phyloP scores from a whole-genome alignment of 306 rosid genomes.

The Comarum palustre region DNA sequence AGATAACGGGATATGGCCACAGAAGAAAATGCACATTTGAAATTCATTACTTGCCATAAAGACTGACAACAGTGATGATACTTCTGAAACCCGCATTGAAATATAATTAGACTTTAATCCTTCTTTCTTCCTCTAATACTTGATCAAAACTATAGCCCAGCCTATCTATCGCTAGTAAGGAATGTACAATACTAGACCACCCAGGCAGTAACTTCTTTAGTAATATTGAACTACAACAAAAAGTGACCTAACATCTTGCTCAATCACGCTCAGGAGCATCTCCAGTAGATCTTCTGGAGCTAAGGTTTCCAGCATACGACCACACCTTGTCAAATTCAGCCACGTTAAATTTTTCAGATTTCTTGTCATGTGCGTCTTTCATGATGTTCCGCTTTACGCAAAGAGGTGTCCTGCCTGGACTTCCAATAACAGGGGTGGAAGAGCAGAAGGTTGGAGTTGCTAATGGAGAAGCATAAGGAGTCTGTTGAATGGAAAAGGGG shows the following conservation, averaged over 20 bases:
- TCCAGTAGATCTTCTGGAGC: constrained; percentile 62
- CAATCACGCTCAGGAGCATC: constrained; percentile 75
- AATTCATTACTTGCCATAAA: not conserved
- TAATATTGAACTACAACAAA: constrained; percentile 3
- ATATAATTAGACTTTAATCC: not conserved
- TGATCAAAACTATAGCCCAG: constrained; percentile 33
- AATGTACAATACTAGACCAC: constrained; percentile 37
- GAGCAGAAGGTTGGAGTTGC: constrained; percentile 81
- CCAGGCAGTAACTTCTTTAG: constrained; percentile 17
- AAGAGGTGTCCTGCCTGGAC: constrained; percentile 55
- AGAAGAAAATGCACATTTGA: not conserved
- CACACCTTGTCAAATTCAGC: constrained; percentile 66
- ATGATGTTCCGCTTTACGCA: constrained; percentile 33
- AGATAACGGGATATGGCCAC: not conserved
- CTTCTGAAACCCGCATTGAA: not conserved
- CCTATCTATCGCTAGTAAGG: constrained; percentile 41
- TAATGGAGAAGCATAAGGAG: constrained; percentile 76
- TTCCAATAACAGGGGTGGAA: constrained; percentile 62
- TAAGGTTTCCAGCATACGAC: constrained; percentile 76
- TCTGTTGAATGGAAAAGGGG: constrained; percentile 84
- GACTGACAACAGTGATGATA: not conserved
- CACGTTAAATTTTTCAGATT: constrained; percentile 39
- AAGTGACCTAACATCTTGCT: constrained; percentile 20
- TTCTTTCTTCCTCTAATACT: not conserved
- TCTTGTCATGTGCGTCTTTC: constrained; percentile 36